Percentiles rank a stretch among this genome's conserved stretches.
These are phyloP conservation scores for Beta macrorhiza DNA, from an alignment of 179 eudicot genomes.

Conservation along the genomic window DNA sequence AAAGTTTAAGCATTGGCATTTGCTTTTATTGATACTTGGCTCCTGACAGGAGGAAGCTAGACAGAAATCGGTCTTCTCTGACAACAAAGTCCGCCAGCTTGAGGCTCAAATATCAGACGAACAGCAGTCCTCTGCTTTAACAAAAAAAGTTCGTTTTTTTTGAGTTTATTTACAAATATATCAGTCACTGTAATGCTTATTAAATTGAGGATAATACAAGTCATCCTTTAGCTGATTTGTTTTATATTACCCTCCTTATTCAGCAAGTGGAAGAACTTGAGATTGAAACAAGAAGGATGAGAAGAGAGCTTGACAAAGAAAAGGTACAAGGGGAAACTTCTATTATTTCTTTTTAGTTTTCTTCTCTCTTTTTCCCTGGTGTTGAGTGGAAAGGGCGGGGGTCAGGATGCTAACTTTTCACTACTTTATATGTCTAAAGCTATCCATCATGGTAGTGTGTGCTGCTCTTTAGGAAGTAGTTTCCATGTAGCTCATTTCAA, in stretches of 20 bases:
- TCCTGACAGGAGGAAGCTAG: constrained; percentile 77
- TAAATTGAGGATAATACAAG: not conserved
- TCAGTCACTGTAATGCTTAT: not conserved
- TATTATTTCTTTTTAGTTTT: not conserved
- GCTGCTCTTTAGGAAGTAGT: not conserved
- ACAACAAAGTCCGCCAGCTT: constrained; percentile 79
- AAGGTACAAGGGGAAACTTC: constrained; percentile 53
- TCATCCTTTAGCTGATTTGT: constrained; percentile 20
- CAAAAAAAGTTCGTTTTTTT: constrained; percentile 43
- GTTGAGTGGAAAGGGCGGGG: not conserved
- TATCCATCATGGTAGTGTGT: not conserved
- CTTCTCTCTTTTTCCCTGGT: not conserved
- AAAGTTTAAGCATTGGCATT: not conserved
- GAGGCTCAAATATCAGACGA: constrained; percentile 67
- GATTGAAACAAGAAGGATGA: constrained; percentile 51
- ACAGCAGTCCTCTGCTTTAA: constrained; percentile 47
- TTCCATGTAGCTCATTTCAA: not conserved
- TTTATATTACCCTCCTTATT: constrained; percentile 24
- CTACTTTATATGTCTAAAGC: not conserved
- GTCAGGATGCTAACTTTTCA: not conserved
- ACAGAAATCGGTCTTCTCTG: constrained; percentile 69
- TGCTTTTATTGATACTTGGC: constrained; percentile 6
- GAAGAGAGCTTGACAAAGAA: constrained; percentile 76
- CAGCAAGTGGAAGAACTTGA: constrained; percentile 81
- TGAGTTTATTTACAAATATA: not conserved